Evolutionary conservation across 495 filamentous ascomycete genomes (phyloP), one percentile per base, ranked within the genome.

Genomic region (Neurospora sp.): DNA sequence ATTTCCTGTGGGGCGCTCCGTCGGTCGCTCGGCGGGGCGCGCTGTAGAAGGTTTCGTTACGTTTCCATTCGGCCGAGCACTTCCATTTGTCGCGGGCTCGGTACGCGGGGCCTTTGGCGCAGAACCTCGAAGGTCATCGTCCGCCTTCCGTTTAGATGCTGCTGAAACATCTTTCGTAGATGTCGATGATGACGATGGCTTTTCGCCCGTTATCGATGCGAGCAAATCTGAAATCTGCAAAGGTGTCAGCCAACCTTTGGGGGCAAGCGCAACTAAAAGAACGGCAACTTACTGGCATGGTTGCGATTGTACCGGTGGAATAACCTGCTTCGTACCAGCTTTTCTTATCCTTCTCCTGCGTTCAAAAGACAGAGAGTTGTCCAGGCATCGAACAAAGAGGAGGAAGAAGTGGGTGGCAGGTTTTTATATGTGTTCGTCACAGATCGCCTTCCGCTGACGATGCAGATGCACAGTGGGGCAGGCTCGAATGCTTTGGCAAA

Each of bases 121-220:
- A 35, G 71, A 59, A n/a, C 70, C 72, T 38, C 77, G 79, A 45
- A 82, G 72, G 65, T 85, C 82, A 71, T 87, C 83, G 37, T 86
- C 85, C 38, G 85, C 83, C 74, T 87, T 89, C 76, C 86, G 85
- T 79, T 89, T 88, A 3, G 81, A 74, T 31, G 72, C 38, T 10
- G 16, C 73, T 70, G 37, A 71, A 70, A 3, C 79, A 73, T 77
- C 79, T 27, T 53, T 75, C n/a, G 45, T 75, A 71, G 74, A 73
- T 5, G 78, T 79, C 40, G 83, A 73, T 27, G 83, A 79, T 22
- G 82, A 74, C 20, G 77, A 72, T 22, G 83, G 75, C 75, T 83
- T 76, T 20, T 83, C 86, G 71, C 87, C 87, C 42, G 81, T 84
- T 73, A 89, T 89, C 75, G 85, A 83, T 71, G 86, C 87, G 44